Base-by-base conservation (phyloP, 2,329 filamentous ascomycete species). In the Parastagonospora nodorum region DNA sequence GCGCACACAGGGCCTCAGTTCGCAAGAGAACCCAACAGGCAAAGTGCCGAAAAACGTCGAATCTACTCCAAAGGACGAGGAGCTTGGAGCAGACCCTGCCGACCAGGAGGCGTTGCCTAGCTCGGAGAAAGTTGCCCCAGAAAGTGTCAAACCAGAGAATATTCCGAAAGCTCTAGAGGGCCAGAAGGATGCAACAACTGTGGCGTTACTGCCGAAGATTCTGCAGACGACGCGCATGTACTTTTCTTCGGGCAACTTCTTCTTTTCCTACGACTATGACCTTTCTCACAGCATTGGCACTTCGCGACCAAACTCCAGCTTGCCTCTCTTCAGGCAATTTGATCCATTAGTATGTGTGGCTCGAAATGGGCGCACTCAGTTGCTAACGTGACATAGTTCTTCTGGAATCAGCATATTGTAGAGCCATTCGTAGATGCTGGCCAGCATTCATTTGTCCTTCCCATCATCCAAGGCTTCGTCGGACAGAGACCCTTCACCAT, bases 251-350 rank as follows among this genome's bases (percentile, higher is more conserved):
- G 83, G 83, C 56, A 97, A 90, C 71, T 97, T 97, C 73, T 97
- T 88, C 78, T 99, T 93, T 72, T 92, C 92, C 0, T 97, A 99
- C 71, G 94, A 99, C 58, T 83, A 93, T 69, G 92, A 99, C 69
- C 84, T 99, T 43, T 97, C 94, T 0, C 84, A 88, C 48, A 86
- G 83, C 47, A 71, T 83, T 53, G 71, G 73, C 45, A 69, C 72
- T 32, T 74, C 78, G 61, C 71, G 71, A 7, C 63, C 68, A 29
- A 73, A 65, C 19, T 74, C 76, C 11, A 80, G 81, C 39, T 60
- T 84, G 4, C 87, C 92, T 5, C 77, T 96, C 4, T 83, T 90
- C 70, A 84, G 84, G 56, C 81, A 84, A 50, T 91, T 88, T 16
- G 90, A 97, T 70, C 82, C 84, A 29, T 74, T 86, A 72, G 82